Conservation (phyloP, 768 basidiomycete species). For the Rhodotorula kratochvilovae region DNA sequence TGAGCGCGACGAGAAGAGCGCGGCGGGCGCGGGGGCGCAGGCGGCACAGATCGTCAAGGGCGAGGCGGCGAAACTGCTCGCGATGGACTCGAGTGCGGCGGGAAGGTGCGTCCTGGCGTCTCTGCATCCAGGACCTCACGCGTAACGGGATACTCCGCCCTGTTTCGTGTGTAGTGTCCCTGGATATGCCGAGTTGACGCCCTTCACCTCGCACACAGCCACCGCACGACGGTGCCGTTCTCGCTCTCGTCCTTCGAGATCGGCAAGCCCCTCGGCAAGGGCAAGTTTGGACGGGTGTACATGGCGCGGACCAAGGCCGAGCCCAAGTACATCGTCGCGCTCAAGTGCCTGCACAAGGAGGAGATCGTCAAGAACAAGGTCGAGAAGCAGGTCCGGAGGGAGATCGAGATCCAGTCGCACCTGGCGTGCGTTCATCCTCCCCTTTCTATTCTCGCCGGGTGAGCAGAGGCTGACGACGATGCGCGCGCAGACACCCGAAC, state of each 20-base stretch:
- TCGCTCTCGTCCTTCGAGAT: constrained; percentile 82
- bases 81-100: constrained; percentile 67
- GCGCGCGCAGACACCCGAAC: constrained; percentile 83
- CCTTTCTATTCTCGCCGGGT: too few species aligned
- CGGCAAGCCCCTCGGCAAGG: constrained; percentile 93
- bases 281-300: constrained; percentile 97
- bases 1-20: constrained; percentile 70
- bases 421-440: constrained; percentile 52
- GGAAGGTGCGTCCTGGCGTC: constrained; percentile 10
- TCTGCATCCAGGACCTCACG: background rate
- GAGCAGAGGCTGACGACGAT: too few species aligned
- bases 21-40: constrained; percentile 27
- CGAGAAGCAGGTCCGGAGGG: constrained; percentile 93
- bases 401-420: constrained; percentile 97
- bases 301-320: constrained; percentile 88
- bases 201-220: background rate
- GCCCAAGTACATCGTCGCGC: constrained; percentile 87
- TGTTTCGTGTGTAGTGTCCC: background rate
- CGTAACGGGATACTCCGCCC: background rate
- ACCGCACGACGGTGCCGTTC: constrained; percentile 43
- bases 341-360: constrained; percentile 94
- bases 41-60: constrained; percentile 55
- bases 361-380: constrained; percentile 87
- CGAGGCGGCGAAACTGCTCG: constrained; percentile 70
- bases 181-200: background rate